Evolutionary conservation across 2,329 filamentous ascomycete species (phyloP), one percentile per base, ranked within the genome.

Genomic region (Elsinoe australis): DNA sequence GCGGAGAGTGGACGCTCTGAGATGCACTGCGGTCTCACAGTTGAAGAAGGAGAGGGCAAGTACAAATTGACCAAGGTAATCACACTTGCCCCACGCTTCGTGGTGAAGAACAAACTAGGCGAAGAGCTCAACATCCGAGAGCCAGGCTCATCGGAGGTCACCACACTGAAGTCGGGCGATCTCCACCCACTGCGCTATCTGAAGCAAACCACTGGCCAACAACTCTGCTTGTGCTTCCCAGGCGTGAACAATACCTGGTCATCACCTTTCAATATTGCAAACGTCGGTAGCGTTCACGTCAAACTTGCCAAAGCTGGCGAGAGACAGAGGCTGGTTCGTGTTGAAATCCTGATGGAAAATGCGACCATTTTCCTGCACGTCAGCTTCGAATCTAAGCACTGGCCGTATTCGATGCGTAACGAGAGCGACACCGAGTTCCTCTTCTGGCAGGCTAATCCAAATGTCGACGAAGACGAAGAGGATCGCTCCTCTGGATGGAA

Each of bases 361-460:
- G 87, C 90, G 0, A 96, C 90, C 1, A 83, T 98, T 32, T 98
- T 96, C 72, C 66, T 96, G 26, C 87, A 95, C 59, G 76, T 98
- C 51, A 92, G 82, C 60, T 73, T 90, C 56, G 92, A 98, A 68
- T 88, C 79, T 4, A 94, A 92, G 65, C 87, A 94, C 61, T 98
- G 92, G 92, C 92, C 92, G 0, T 98, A 92, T 68, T 95, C 89
- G 0, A 95, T 98, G 82, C 84, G 92, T 55, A 98, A 98, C 61
- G 92, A 96, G 69, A 96, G 90, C 60, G 90, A 96, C 59, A 85
- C 84, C 18, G 92, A 96, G 61, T 96, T 96, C 65, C 83, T 90
- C 41, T 98, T 98, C 70, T 95, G 85, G 71, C 92, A 98, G 65
- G 85, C 87, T 14, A 83, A 96, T 59, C 92, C 92, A 3, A 94